Evolutionary conservation across 2,329 filamentous ascomycete species (phyloP).

Genomic region (Davidsoniella virescens): DNA sequence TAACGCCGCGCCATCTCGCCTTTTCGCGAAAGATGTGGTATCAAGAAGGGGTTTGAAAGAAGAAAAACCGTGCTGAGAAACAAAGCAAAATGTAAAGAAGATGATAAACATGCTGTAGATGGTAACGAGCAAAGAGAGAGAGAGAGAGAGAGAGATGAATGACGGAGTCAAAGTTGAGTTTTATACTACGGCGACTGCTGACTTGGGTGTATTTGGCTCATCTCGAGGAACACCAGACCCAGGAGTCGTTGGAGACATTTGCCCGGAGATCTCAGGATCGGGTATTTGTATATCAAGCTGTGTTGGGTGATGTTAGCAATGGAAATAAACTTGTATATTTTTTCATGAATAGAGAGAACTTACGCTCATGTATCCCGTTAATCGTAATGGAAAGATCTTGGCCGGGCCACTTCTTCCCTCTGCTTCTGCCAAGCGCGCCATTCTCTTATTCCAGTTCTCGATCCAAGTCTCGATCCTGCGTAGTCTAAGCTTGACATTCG

Average conservation of each 20-base stretch:
- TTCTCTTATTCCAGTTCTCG: conserved; percentile 68
- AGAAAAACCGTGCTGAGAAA: background rate
- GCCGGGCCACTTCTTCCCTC: conserved; percentile 41
- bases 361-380: conserved; percentile 77
- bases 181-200: background rate
- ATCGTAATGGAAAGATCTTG: conserved; percentile 59
- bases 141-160: background rate
- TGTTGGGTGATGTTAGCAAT: background rate
- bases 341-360: conserved; percentile 19
- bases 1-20: no score
- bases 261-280: conserved; percentile 52
- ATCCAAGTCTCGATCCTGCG: conserved; percentile 63
- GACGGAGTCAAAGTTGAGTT: no score
- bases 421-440: conserved; percentile 37
- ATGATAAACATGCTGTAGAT: background rate
- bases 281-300: conserved; percentile 69
- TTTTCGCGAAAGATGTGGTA: background rate
- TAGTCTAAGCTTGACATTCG: conserved; percentile 56
- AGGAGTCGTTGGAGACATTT: conserved; percentile 29
- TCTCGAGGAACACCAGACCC: conserved; percentile 13
- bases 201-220: conserved; percentile 1
- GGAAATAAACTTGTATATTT: background rate
- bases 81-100: background rate
- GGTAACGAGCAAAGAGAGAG: background rate
- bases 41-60: background rate